phyloP scores from a whole-genome alignment of 2,329 filamentous ascomycete genomes.

The Curvularia sp. region DNA sequence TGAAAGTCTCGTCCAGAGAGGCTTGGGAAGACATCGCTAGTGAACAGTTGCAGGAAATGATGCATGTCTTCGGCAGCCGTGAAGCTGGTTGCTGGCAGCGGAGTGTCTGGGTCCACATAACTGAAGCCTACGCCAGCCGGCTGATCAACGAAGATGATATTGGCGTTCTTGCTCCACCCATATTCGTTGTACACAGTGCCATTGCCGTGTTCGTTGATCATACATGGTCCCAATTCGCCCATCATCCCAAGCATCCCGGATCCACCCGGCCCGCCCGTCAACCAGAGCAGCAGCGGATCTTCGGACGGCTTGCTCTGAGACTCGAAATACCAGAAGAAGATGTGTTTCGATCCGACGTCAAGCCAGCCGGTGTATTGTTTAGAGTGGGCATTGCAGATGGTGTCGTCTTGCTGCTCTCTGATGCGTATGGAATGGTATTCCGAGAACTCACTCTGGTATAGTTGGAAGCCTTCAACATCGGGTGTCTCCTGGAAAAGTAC shows the following conservation, averaged over 20 bases:
- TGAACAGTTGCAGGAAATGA: slow-evolving; percentile 59
- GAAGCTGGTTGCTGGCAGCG: slow-evolving; percentile 51
- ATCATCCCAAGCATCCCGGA: slow-evolving; percentile 49
- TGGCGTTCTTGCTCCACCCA: slow-evolving; percentile 50
- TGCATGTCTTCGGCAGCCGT: slow-evolving; percentile 59
- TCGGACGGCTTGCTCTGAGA: slow-evolving; percentile 48
- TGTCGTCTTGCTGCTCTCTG: slow-evolving; percentile 44
- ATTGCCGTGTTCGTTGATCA: slow-evolving; percentile 50
- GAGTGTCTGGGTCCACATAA: slow-evolving; percentile 48
- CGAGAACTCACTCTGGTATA: slow-evolving; percentile 43
- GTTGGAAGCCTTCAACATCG: slow-evolving; percentile 40
- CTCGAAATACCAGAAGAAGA: slow-evolving; percentile 59
- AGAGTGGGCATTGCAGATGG: slow-evolving; percentile 46
- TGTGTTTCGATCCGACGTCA: slow-evolving; percentile 52
- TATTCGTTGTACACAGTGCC: slow-evolving; percentile 51
- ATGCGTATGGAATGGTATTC: slow-evolving; percentile 46
- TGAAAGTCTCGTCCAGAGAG: slow-evolving; percentile 52
- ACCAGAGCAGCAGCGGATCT: slow-evolving; percentile 52
- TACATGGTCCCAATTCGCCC: slow-evolving; percentile 49
- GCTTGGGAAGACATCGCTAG: slow-evolving; percentile 56
- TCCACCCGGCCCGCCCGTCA: slow-evolving; percentile 52
- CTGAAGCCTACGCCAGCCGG: slow-evolving; percentile 52
- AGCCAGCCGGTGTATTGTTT: slow-evolving; percentile 50
- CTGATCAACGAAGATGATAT: slow-evolving; percentile 50
- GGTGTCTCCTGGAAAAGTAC: slow-evolving; percentile 41